phyloP scores from a whole-genome alignment of 2,329 filamentous ascomycete species.

The Pestalotiopsis sp. region DNA sequence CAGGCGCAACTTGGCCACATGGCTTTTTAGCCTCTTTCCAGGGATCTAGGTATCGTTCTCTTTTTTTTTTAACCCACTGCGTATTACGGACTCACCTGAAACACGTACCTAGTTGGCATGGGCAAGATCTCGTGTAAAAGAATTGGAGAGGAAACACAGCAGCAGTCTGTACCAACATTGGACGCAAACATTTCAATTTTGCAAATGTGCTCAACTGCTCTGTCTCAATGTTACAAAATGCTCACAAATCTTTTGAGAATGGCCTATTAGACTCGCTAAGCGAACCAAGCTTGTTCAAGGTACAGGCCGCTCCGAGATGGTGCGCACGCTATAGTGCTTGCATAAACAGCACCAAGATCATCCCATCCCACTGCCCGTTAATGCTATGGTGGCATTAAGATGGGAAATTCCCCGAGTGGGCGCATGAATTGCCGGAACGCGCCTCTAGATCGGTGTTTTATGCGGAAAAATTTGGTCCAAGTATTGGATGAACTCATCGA shows the following conservation, averaged over 20 bases:
- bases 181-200: background rate
- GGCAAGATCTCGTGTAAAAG: background rate
- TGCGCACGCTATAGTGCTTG: background rate
- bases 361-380: background rate
- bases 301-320: background rate
- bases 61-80: background rate
- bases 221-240: background rate
- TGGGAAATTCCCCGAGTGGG: conserved; percentile 1
- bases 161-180: background rate
- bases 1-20: conserved; percentile 4
- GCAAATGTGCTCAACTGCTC: background rate
- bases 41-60: background rate
- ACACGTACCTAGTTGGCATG: background rate
- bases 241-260: background rate
- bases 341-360: background rate
- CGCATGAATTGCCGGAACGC: conserved; percentile 2
- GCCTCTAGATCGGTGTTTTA: background rate
- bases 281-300: background rate
- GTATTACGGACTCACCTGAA: conserved; percentile 11
- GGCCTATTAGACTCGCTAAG: background rate
- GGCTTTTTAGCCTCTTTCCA: background rate
- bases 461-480: background rate
- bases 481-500: conserved; percentile 17
- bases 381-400: background rate
- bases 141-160: background rate